phyloP scores from a whole-genome alignment of 139 green algal species.

The Chlorella sp. region DNA sequence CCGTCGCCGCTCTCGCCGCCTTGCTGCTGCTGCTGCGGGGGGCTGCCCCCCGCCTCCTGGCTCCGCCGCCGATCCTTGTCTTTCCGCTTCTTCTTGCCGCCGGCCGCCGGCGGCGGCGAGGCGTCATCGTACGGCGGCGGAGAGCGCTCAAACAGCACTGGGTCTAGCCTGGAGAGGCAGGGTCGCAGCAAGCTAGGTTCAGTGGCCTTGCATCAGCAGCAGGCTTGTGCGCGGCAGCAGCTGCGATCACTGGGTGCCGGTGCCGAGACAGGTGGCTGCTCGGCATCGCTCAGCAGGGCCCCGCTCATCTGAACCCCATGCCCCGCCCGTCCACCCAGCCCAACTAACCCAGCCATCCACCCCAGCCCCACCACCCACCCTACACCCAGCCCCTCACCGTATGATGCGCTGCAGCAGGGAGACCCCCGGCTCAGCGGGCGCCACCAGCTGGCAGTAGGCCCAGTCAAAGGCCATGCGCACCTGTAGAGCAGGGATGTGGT shows the following conservation, averaged over 20 bases:
- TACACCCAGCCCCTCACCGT: slow-evolving; percentile 26
- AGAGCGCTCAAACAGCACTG: slow-evolving; percentile 46
- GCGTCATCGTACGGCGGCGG: neutral
- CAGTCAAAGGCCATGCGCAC: slow-evolving; percentile 71
- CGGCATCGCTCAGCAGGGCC: too few species aligned
- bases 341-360: too few species aligned
- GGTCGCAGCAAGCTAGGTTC: too few species aligned
- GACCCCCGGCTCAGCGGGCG: slow-evolving; percentile 36
- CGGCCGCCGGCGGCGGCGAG: neutral
- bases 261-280: too few species aligned
- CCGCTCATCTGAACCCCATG: too few species aligned
- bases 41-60: neutral
- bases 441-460: slow-evolving; percentile 62
- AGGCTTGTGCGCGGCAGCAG: too few species aligned
- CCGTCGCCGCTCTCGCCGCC: neutral
- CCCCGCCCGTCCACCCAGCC: too few species aligned
- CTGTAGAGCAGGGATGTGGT: neutral
- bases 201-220: too few species aligned
- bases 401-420: slow-evolving; percentile 71
- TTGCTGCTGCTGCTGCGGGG: neutral
- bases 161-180: slow-evolving; percentile 46
- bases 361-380: too few species aligned
- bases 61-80: neutral
- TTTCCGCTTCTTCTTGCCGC: neutral
- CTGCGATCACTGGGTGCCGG: too few species aligned